These are phyloP conservation scores for Scytalidium sp. DNA, from an alignment of 2,329 filamentous ascomycete genomes.

Conservation along the genomic window DNA sequence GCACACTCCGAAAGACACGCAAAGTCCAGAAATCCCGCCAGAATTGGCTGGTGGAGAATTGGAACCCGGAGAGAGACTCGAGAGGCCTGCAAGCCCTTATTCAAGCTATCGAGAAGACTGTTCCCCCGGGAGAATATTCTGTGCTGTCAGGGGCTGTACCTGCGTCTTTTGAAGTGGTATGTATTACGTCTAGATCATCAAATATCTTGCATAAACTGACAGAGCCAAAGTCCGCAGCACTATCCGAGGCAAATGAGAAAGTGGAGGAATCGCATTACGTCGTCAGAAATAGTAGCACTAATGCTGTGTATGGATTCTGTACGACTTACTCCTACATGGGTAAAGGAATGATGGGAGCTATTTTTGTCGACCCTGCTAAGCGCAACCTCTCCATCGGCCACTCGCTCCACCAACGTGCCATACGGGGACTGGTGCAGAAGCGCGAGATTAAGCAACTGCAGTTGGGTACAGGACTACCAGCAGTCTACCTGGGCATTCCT, in stretches of 20 bases:
- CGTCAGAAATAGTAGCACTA: slow-evolving; percentile 89
- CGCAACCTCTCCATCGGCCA: slow-evolving; percentile 87
- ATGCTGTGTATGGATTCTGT: slow-evolving; percentile 87
- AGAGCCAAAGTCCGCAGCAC: slow-evolving; percentile 1
- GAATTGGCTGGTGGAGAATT: slow-evolving; percentile 91
- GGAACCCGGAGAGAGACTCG: slow-evolving; percentile 75
- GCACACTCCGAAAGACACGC: slow-evolving; percentile 81
- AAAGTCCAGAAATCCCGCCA: slow-evolving; percentile 87
- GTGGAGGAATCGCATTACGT: slow-evolving; percentile 86
- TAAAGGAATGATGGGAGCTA: slow-evolving; percentile 68
- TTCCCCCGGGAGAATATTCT: slow-evolving; percentile 62
- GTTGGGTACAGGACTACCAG: slow-evolving; percentile 76
- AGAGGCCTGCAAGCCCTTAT: slow-evolving; percentile 74
- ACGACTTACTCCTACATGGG: slow-evolving; percentile 77
- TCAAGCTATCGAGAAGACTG: slow-evolving; percentile 64
- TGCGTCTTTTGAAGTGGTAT: slow-evolving; percentile 69
- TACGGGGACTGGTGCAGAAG: slow-evolving; percentile 73
- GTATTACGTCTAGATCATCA: background rate
- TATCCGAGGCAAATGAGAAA: slow-evolving; percentile 47
- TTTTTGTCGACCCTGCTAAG: slow-evolving; percentile 87
- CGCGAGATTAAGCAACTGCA: slow-evolving; percentile 76
- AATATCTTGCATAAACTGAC: background rate
- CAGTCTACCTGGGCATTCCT: slow-evolving; percentile 84
- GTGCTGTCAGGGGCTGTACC: slow-evolving; percentile 63
- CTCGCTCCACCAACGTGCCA: slow-evolving; percentile 81